Conservation (phyloP, 176 grass and related monocot genomes). For the Canna indica region DNA sequence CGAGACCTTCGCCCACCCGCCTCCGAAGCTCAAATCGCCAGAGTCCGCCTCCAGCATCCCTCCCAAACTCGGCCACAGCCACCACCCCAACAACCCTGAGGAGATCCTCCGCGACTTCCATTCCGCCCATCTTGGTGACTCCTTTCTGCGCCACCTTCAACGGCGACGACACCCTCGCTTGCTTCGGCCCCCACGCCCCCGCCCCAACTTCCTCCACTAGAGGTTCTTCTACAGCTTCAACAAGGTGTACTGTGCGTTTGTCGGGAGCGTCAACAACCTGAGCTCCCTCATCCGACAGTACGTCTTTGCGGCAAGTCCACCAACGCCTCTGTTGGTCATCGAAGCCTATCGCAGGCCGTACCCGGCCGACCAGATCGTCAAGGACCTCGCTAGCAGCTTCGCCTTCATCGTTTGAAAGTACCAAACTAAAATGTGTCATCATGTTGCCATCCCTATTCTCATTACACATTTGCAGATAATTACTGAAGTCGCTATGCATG, state of each 20-base stretch:
- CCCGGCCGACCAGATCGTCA: conserved; percentile 86
- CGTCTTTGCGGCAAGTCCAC: conserved; percentile 42
- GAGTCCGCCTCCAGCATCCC: conserved; percentile 13
- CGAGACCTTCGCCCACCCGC: conserved; percentile 72
- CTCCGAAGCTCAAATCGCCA: conserved; percentile 69
- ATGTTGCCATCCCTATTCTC: too few relatives aligned
- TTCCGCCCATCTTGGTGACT: conserved; percentile 28
- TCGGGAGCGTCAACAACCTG: conserved; percentile 57
- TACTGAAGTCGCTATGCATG: too few relatives aligned
- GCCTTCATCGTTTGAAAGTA: conserved; percentile 91
- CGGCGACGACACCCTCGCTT: conserved; percentile 69
- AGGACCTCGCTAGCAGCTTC: conserved; percentile 72
- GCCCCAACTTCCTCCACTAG: conserved; percentile 9
- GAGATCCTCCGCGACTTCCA: conserved; percentile 74
- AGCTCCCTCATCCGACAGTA: conserved; percentile 76
- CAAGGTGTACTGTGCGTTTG: conserved; percentile 74
- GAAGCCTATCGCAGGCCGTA: conserved; percentile 86
- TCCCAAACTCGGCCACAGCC: conserved; percentile 16
- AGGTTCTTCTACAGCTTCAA: conserved; percentile 80
- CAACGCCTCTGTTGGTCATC: conserved; percentile 60
- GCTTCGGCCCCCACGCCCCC: conserved; percentile 22
- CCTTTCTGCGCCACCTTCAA: conserved; percentile 64
- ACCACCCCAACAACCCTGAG: conserved; percentile 46
- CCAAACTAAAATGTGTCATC: too few relatives aligned
- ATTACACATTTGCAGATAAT: too few relatives aligned